A percentile compares a stretch with the other conserved stretches of the same genome.
Evolutionary conservation across 2,329 filamentous ascomycete genomes (phyloP).

Genomic region (Aspergillus sp.): DNA sequence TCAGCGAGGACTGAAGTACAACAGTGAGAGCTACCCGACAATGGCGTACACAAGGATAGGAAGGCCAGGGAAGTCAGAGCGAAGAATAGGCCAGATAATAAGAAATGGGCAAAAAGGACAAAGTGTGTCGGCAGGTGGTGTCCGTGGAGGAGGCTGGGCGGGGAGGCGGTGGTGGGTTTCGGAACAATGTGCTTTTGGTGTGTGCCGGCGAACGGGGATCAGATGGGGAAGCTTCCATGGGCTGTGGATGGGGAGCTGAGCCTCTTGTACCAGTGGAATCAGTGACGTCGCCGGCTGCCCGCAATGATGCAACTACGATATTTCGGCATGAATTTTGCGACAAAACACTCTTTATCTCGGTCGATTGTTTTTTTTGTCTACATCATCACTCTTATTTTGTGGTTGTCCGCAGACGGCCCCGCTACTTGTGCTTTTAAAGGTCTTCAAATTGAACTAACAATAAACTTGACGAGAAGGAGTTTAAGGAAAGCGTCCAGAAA

Average conservation of each 20-base stretch:
- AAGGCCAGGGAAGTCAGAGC: not conserved
- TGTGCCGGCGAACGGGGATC: conserved; percentile 9
- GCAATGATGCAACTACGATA: conserved; percentile 11
- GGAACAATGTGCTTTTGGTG: conserved; percentile 14
- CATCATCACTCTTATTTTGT: not conserved
- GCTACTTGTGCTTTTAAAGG: conserved; percentile 20
- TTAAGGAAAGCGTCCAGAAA: conserved; percentile 27
- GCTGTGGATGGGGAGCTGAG: not conserved
- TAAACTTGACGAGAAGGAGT: conserved; percentile 21
- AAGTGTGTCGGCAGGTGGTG: conserved; percentile 1
- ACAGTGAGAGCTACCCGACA: conserved; percentile 4
- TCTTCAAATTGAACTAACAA: conserved; percentile 30
- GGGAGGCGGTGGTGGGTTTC: conserved; percentile 18
- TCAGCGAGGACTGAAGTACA: conserved; percentile 4
- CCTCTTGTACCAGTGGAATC: conserved; percentile 8
- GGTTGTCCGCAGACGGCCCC: not conserved
- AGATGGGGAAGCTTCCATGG: conserved; percentile 1
- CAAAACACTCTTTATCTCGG: not conserved
- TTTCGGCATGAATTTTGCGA: not conserved
- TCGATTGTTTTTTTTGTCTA: conserved; percentile 1
- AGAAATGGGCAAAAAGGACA: conserved; percentile 23
- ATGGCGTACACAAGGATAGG: conserved; percentile 7
- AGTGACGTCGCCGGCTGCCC: conserved; percentile 7
- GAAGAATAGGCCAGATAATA: conserved; percentile 14
- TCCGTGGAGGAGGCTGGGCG: conserved; percentile 26